phyloP scores from a whole-genome alignment of 1,284 basidiomycete genomes.

The Puccinia novopanici region DNA sequence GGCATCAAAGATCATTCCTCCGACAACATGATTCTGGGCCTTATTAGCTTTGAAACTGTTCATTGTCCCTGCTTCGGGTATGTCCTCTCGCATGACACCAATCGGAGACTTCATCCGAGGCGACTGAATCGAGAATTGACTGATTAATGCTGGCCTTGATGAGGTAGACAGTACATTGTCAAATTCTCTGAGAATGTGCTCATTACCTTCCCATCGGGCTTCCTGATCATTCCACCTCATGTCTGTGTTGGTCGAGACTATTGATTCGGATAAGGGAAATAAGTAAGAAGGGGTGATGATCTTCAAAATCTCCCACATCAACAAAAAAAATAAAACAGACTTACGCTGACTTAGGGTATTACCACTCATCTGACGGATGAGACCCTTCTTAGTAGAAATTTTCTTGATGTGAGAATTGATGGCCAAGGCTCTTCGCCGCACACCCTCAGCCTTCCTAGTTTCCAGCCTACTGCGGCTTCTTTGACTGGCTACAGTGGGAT shows the following conservation, averaged over 20 bases:
- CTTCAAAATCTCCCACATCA: too few relatives aligned
- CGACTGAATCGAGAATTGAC: constrained; percentile 68
- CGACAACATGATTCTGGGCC: constrained; percentile 69
- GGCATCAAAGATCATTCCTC: constrained; percentile 97
- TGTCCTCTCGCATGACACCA: constrained; percentile 60
- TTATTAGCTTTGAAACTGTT: constrained; percentile 41
- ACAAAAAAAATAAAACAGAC: background rate
- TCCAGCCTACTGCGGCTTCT: constrained; percentile 63
- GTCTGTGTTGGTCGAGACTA: constrained; percentile 74
- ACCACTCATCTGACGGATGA: constrained; percentile 49
- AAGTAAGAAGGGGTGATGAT: too few relatives aligned
- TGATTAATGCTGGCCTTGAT: constrained; percentile 89
- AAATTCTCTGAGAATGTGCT: constrained; percentile 82
- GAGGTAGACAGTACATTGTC: constrained; percentile 78
- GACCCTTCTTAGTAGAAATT: constrained; percentile 38
- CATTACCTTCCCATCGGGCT: constrained; percentile 94
- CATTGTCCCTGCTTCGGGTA: constrained; percentile 63
- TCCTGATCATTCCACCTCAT: constrained; percentile 94
- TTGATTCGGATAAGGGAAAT: constrained; percentile 60
- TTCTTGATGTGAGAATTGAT: constrained; percentile 25
- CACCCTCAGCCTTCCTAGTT: constrained; percentile 68
- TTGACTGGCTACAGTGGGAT: constrained; percentile 47
- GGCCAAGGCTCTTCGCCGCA: constrained; percentile 66
- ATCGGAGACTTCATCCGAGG: constrained; percentile 67
- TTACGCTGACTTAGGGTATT: constrained; percentile 44